These are phyloP conservation scores for Chaetomiaceae sp. DNA, from an alignment of 2,329 filamentous ascomycete genomes.

Conservation along the genomic window DNA sequence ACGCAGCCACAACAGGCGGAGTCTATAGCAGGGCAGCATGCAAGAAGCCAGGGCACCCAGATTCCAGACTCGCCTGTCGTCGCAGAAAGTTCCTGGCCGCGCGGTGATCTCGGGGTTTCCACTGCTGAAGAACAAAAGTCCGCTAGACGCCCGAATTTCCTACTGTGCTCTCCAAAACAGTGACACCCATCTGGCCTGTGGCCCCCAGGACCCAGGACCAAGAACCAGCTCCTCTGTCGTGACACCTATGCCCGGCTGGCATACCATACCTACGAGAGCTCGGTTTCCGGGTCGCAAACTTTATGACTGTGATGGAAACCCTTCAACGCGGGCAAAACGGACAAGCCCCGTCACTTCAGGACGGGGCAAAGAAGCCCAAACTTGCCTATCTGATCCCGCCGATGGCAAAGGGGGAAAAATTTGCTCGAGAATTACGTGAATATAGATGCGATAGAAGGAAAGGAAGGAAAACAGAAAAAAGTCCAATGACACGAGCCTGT, in stretches of 20 bases:
- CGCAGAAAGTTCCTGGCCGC: not conserved
- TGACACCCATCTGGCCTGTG: constrained; percentile 3
- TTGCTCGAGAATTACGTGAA: too few species aligned
- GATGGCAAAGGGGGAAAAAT: too few species aligned
- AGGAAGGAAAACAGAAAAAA: not conserved
- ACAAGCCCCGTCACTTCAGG: too few species aligned
- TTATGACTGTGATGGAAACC: too few species aligned
- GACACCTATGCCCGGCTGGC: not conserved
- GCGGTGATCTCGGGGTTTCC: not conserved
- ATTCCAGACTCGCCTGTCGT: not conserved
- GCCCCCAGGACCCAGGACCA: not conserved
- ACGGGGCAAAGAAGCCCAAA: too few species aligned
- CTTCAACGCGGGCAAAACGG: not conserved
- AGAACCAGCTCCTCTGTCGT: not conserved
- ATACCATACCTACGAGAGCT: too few species aligned
- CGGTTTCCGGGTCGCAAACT: too few species aligned
- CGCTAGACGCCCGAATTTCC: not conserved
- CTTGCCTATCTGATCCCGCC: too few species aligned
- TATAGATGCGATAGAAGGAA: too few species aligned
- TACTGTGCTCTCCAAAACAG: not conserved
- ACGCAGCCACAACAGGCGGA: not conserved
- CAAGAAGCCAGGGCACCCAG: not conserved
- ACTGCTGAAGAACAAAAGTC: not conserved
- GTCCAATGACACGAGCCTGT: not conserved
- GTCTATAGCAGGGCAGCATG: not conserved